Base-by-base conservation (phyloP, 225 moss, liverwort and hornwort genomes). In the Antitrichia curtipendula region DNA sequence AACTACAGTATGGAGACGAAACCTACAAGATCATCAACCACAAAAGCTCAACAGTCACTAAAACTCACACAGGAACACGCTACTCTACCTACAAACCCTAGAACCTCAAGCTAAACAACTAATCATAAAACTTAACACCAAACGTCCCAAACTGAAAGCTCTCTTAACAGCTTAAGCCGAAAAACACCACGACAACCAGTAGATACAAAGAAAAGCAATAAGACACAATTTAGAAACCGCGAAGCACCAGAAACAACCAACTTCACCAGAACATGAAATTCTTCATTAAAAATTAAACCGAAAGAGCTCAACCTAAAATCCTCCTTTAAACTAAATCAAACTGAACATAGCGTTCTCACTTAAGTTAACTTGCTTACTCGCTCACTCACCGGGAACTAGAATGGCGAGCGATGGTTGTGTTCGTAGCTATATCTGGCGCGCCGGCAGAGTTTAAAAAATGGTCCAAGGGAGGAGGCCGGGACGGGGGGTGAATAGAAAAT, bases 61-160 rank as follows among this genome's bases (percentile, higher is more conserved):
- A 82, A 49, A 23, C 73, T 74, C 80, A 73, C 79, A 81, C 16
- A 54, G 36, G 15, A 59, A 49, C 73, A 43, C 58, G 80, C 59
- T 75, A 64, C 75, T 89, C 84, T 52, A 36, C 36, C 27, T 66
- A 29, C 78, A 85, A 92, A 88, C 92, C 90, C 92, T 92, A 92
- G 85, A 82, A 72, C 82, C 22, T 77, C 49, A 73, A 82, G 62
- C 54, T 6, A 22, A 77, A 54, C 41, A 84, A 72, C 69, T 28
- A 28, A 78, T 86, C 83, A 64, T 81, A 84, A 88, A 90, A 86
- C 90, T 88, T 88, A 92, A 84, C 87, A 81, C 72, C 71, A 88
- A 83, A 77, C 45, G 52, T 75, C 12, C 27, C 31, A 87, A n/a
- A 47, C 71, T 71, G 43, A 58, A 17, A 78, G 10, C 29, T 63